Conservation (phyloP, 2,329 filamentous ascomycete genomes). For the Fonsecaea multimorphosa region DNA sequence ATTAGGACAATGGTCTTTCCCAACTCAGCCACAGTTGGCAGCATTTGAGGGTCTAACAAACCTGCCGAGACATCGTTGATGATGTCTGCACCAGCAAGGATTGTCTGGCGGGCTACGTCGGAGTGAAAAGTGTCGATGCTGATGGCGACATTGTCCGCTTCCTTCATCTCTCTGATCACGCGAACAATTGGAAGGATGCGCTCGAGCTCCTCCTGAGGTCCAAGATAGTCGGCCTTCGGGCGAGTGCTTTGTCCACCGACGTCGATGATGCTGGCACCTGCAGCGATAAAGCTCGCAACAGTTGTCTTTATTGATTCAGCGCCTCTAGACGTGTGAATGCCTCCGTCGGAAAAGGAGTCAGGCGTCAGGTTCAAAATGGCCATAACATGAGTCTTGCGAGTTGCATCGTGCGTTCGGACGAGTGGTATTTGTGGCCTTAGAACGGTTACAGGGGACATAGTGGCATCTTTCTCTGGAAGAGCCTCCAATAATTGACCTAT, state of each 20-base stretch:
- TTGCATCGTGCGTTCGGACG: conserved; percentile 63
- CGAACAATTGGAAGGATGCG: conserved; percentile 81
- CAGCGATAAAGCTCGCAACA: conserved; percentile 66
- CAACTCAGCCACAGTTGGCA: conserved; percentile 76
- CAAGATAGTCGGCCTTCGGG: conserved; percentile 72
- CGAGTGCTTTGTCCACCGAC: conserved; percentile 93
- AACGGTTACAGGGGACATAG: conserved; percentile 45
- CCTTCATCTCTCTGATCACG: conserved; percentile 67
- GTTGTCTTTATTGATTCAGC: conserved; percentile 60
- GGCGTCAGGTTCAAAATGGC: conserved; percentile 93
- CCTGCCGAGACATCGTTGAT: conserved; percentile 95
- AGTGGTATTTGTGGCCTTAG: conserved; percentile 53
- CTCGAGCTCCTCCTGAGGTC: conserved; percentile 73
- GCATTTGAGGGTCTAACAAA: conserved; percentile 77
- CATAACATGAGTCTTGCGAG: conserved; percentile 79
- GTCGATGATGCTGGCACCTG: conserved; percentile 84
- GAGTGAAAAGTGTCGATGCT: conserved; percentile 94
- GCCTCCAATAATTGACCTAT: conserved; percentile 27
- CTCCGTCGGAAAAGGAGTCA: conserved; percentile 96
- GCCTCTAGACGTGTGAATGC: conserved; percentile 62
- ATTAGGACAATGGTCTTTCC: conserved; percentile 82
- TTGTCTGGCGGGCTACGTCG: conserved; percentile 75
- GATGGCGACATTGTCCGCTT: conserved; percentile 70
- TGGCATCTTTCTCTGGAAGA: conserved; percentile 54
- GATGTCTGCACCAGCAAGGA: conserved; percentile 82